phyloP scores from a whole-genome alignment of 768 basidiomycete species.

The Sporobolomyces roseus region DNA sequence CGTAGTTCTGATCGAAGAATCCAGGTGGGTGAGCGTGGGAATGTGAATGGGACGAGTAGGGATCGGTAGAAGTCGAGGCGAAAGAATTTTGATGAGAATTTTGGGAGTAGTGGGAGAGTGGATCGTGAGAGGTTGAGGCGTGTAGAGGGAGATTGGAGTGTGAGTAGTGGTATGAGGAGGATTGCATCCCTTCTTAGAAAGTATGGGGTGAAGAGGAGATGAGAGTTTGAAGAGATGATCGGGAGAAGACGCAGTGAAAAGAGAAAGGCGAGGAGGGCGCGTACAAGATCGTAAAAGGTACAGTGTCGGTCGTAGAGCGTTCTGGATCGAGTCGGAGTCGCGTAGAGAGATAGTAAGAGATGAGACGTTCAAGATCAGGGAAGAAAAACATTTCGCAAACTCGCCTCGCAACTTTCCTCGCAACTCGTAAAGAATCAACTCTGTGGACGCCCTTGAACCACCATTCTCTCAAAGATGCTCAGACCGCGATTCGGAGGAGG shows the following conservation, averaged over 20 bases:
- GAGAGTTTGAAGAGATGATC: neutral
- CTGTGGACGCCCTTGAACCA: too few relatives aligned
- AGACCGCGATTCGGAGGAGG: too few relatives aligned
- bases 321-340: too few relatives aligned
- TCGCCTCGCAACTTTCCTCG: too few relatives aligned
- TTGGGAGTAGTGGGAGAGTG: neutral
- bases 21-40: neutral
- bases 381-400: too few relatives aligned
- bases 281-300: neutral
- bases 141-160: neutral
- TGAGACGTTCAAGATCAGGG: too few relatives aligned
- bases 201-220: too few relatives aligned
- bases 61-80: conserved; percentile 3
- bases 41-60: neutral
- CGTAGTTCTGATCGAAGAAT: conserved; percentile 12
- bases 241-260: neutral
- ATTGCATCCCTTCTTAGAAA: too few relatives aligned
- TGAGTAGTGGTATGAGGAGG: neutral
- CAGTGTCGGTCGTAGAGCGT: too few relatives aligned
- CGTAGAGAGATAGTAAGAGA: too few relatives aligned
- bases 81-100: neutral
- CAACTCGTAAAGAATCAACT: too few relatives aligned
- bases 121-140: neutral
- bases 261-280: neutral
- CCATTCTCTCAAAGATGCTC: too few relatives aligned